Conservation (phyloP, 192 early-diverging fungal species). For the Coemansia sp. region DNA sequence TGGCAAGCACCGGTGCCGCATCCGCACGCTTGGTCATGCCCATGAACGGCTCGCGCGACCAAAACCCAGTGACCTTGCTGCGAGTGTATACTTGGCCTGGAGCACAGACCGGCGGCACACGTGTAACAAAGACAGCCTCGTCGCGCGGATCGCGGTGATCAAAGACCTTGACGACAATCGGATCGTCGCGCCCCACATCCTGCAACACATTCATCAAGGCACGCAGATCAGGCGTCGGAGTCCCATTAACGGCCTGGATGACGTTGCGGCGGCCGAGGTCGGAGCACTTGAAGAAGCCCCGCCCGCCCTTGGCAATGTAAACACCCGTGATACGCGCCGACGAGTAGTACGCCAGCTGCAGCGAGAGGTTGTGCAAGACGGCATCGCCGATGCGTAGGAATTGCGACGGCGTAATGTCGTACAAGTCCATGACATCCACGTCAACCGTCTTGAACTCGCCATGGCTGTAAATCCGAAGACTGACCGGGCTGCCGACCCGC, state of each 20-base stretch:
- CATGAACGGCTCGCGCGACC: slow-evolving; percentile 20
- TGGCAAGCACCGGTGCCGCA: not conserved
- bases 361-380: slow-evolving; percentile 67
- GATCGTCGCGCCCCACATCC: slow-evolving; percentile 7
- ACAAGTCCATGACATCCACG: slow-evolving; percentile 63
- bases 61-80: slow-evolving; percentile 32
- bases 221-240: slow-evolving; percentile 15
- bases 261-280: not conserved
- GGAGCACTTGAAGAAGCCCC: not conserved
- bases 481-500: slow-evolving; percentile 50
- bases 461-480: slow-evolving; percentile 59
- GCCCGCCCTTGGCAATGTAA: not conserved
- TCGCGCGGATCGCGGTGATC: slow-evolving; percentile 43
- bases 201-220: slow-evolving; percentile 21
- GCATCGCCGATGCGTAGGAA: slow-evolving; percentile 79
- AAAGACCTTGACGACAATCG: slow-evolving; percentile 20
- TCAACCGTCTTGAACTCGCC: slow-evolving; percentile 45
- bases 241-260: slow-evolving; percentile 20
- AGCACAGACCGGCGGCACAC: slow-evolving; percentile 6
- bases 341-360: slow-evolving; percentile 58
- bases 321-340: slow-evolving; percentile 29
- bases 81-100: slow-evolving; percentile 21
- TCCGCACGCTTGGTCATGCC: not conserved
- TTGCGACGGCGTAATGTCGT: slow-evolving; percentile 73
- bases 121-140: slow-evolving; percentile 73